Evolutionary conservation across 106 monocot genomes (phyloP), one percentile per base, ranked within the genome.

Genomic region (Allium fistulosum): DNA sequence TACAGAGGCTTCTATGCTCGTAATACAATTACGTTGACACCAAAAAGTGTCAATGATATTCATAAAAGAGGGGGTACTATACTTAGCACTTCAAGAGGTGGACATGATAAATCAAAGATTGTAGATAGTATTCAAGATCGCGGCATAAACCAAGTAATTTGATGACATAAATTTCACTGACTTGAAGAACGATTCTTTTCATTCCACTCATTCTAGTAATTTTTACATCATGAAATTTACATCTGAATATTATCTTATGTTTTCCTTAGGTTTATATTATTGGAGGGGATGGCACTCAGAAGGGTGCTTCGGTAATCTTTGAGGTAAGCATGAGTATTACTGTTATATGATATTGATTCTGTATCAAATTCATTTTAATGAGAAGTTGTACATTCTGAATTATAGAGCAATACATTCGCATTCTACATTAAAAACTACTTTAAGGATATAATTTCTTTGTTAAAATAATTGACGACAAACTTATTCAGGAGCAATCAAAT

Each of bases 241-340:
- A 22, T 22, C 22, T 22, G 22, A 22, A 55, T 55, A 55, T 15
- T 12, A 67, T 67, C 9, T 67, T 51, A 51, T 46, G 67, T 12
- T 26, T 67, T 58, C 17, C 37, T n/a, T 60, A 94, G 94, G 89
- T 93, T 22, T 93, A 86, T 58, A 89, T 93, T 69, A 89, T 93
- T 66, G 93, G 93, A 62, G 93, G 88, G 46, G 93, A 93, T 76
- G 93, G 93, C 77, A 93, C 88, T 27, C 93, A 93, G 68, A 93
- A 93, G 65, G 93, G 88, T n/a, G 88, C 93, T 7, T 83, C 78
- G 59, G 62, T 67, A 16, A 89, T 93, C 68, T 93, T 74, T 78
- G 83, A 89, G 86, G 93, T 89, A 85, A 63, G 11, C 47, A n/a
- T 56, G 53, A 37, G 37, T 37, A 1, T 37, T 37, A 37, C 37